phyloP scores from a whole-genome alignment of 164 flowering plant species.

The Annona cherimola region DNA sequence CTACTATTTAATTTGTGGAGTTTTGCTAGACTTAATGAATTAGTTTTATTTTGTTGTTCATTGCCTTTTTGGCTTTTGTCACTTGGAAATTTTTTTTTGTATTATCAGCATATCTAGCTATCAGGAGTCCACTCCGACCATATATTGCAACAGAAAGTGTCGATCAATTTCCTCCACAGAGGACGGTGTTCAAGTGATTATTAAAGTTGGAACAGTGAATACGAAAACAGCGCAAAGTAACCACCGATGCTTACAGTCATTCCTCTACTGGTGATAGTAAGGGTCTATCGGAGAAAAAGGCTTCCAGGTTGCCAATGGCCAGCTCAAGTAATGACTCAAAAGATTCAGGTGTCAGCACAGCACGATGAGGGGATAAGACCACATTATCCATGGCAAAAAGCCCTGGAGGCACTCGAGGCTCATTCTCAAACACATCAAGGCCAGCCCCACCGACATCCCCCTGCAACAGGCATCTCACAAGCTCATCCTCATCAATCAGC shows the following conservation, averaged over 20 bases:
- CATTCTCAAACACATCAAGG: slow-evolving; percentile 73
- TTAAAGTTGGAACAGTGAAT: not conserved
- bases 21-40: too few relatives aligned
- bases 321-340: slow-evolving; percentile 22
- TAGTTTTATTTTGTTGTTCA: too few relatives aligned
- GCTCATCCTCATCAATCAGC: slow-evolving; percentile 60
- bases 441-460: slow-evolving; percentile 74
- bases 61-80: too few relatives aligned
- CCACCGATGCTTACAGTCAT: not conserved
- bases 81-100: too few relatives aligned
- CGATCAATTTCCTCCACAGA: too few relatives aligned
- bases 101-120: too few relatives aligned
- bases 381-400: slow-evolving; percentile 54
- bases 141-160: too few relatives aligned
- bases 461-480: slow-evolving; percentile 44
- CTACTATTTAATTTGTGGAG: too few relatives aligned
- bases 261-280: slow-evolving; percentile 32
- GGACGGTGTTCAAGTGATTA: not conserved
- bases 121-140: too few relatives aligned
- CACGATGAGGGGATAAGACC: slow-evolving; percentile 57
- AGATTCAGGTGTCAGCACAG: slow-evolving; percentile 44
- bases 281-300: slow-evolving; percentile 61
- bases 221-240: not conserved
- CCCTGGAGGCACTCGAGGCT: slow-evolving; percentile 63
- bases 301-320: slow-evolving; percentile 51